Evolutionary conservation across 148 eudicot species (phyloP), one percentile per base, ranked within the genome.

Genomic region (Spergularia bocconei): DNA sequence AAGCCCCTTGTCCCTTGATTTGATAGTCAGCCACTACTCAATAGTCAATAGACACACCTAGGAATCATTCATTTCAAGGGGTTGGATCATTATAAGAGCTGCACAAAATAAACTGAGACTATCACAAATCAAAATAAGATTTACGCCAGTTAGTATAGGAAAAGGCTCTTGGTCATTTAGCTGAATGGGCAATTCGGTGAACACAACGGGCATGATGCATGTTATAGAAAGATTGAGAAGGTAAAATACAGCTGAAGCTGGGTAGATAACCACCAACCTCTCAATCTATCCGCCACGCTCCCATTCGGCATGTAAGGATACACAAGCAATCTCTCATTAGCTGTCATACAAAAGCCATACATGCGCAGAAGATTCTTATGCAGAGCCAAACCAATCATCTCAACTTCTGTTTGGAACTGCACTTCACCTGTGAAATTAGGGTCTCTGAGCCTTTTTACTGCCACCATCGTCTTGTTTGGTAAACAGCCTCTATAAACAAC

Each of bases 261-360:
- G 44, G 50, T 0, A 68, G 10, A 36, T 7, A 29, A 63, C 48
- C 47, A 82, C 84, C 16, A 67, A 93, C 98, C 98, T 93, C 98
- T 83, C 75, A 94, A 75, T 39, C 98, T 88, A 84, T 90, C 95
- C 3, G 98, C 98, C 36, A 94, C 98, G 39, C 98, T 94, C 17
- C 98, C 98, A 84, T 94, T 91, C 57, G 93, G 88, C 98, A 94
- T 91, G 67, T 86, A 94, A 63, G 97, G 98, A 75, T 94, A 94
- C 33, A 94, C 88, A 52, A 94, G 97, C 72, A 94, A 77, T 60
- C 92, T 85, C 82, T 94, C 98, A 44, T 85, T 79, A 71, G 90
- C 78, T 20, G 97, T 87, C 95, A 88, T 87, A 78, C 98, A 94
- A 78, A 91, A 94, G 11, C 98, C 98, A 69, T 87, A 88, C 14